Evolutionary conservation across 352 stramenopile species (phyloP), one percentile per base, ranked within the genome.

Genomic region (Pelagophyceae sp.): DNA sequence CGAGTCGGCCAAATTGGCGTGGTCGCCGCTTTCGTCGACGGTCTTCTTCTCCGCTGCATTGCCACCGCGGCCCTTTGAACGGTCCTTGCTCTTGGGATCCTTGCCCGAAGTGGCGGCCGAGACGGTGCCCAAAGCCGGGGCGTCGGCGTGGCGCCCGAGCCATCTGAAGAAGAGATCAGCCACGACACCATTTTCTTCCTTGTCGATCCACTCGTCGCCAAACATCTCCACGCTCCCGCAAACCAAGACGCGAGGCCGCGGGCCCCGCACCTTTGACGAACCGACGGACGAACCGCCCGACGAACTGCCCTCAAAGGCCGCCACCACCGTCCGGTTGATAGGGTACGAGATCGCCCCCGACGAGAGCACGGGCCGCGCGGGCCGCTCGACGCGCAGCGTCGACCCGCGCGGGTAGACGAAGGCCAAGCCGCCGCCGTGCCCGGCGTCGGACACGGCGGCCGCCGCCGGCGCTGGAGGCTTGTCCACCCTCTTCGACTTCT

Each of bases 321-420:
- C 93, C 2, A 86, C 90, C 33, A 98, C 85, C 0, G 94, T 92
- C 63, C 93, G 89, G 81, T 98, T 97, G 38, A 98, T 87, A 0
- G 94, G 94, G 80, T 96, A 98, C 19, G 93, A 96, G 72, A 97
- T 96, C 79, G 93, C 95, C 0, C 94, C 94, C 0, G 90, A 96
- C 20, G 91, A 96, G n/a, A 92, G 81, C 0, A 91, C 60, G 0
- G 85, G 79, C 37, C 78, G 80, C 27, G 86, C 78, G 5, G 92
- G 93, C 38, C 93, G 90, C 81, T 97, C 93, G 38, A 98, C 92
- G 74, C 89, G 96, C 38, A 98, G 78, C 5, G 94, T 96, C 0
- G 91, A 90, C 54, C 93, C 94, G 78, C 97, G 96, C 15, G 93
- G 93, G 76, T 97, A 98, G 33, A 98, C 93, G 79, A 98, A 98